These are phyloP conservation scores for Mycosphaerella sp. DNA, from an alignment of 2,329 filamentous ascomycete species.

Conservation along the genomic window DNA sequence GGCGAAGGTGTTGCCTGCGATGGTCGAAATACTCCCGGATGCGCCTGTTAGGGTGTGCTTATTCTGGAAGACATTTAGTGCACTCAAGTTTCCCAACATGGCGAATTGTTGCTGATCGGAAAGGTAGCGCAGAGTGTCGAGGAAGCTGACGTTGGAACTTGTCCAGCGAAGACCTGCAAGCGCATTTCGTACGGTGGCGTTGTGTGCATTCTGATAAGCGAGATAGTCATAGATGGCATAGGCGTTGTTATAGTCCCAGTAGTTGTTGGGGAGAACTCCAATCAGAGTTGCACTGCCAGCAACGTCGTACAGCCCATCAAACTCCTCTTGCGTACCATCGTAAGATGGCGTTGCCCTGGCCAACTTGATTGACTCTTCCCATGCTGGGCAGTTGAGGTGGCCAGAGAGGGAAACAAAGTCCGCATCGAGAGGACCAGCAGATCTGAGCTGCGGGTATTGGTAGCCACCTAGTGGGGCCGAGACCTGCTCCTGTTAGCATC, in stretches of 20 bases:
- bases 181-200: slow-evolving; percentile 37
- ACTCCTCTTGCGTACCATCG: slow-evolving; percentile 29
- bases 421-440: slow-evolving; percentile 42
- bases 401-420: slow-evolving; percentile 48
- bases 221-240: slow-evolving; percentile 52
- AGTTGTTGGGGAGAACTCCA: slow-evolving; percentile 35
- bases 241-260: slow-evolving; percentile 48
- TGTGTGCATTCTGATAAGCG: slow-evolving; percentile 49
- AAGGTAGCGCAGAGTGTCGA: slow-evolving; percentile 36
- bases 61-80: slow-evolving; percentile 20
- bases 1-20: slow-evolving; percentile 35
- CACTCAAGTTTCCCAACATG: slow-evolving; percentile 42
- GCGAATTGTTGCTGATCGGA: slow-evolving; percentile 44
- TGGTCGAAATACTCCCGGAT: slow-evolving; percentile 35
- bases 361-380: slow-evolving; percentile 31
- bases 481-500: slow-evolving; percentile 23
- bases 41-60: slow-evolving; percentile 26
- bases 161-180: slow-evolving; percentile 30
- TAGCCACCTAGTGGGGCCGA: slow-evolving; percentile 50
- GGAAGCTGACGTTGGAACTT: slow-evolving; percentile 20
- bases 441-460: slow-evolving; percentile 50
- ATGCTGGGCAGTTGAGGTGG: slow-evolving; percentile 27
- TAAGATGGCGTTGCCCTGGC: slow-evolving; percentile 37
- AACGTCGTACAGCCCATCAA: slow-evolving; percentile 42
- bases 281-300: slow-evolving; percentile 42